phyloP scores from a whole-genome alignment of 768 basidiomycete species.

The Tricholoma bakamatsutake region DNA sequence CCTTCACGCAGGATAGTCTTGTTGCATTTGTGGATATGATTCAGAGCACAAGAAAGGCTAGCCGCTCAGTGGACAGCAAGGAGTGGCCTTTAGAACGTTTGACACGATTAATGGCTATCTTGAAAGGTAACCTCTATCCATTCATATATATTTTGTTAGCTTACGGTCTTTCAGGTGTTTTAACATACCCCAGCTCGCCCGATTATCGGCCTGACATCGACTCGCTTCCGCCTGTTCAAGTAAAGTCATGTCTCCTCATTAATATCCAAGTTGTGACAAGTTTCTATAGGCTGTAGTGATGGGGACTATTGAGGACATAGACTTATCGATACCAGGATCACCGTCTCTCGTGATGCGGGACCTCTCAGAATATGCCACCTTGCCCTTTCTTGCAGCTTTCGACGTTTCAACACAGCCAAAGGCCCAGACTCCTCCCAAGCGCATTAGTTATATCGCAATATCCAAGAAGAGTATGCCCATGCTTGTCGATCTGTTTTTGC shows the following conservation, averaged over 20 bases:
- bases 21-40: slow-evolving; percentile 75
- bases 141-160: neutral
- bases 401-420: slow-evolving; percentile 42
- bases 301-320: slow-evolving; percentile 62
- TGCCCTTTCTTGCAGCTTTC: slow-evolving; percentile 84
- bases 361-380: slow-evolving; percentile 75
- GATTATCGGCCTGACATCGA: slow-evolving; percentile 91
- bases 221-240: slow-evolving; percentile 72
- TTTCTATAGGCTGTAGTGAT: slow-evolving; percentile 58
- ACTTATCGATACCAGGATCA: slow-evolving; percentile 53
- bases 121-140: slow-evolving; percentile 49
- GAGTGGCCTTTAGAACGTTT: slow-evolving; percentile 69
- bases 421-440: slow-evolving; percentile 44
- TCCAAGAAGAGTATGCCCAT: slow-evolving; percentile 84
- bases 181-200: slow-evolving; percentile 77
- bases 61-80: slow-evolving; percentile 37
- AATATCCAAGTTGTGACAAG: neutral
- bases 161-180: slow-evolving; percentile 43
- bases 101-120: slow-evolving; percentile 63
- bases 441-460: slow-evolving; percentile 87
- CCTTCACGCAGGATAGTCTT: slow-evolving; percentile 83
- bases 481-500: slow-evolving; percentile 70
- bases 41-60: slow-evolving; percentile 48
- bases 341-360: slow-evolving; percentile 78
- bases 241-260: slow-evolving; percentile 18